Evolutionary conservation across 129 eudicot species (phyloP), one percentile per base, ranked within the genome.

Genomic region (Centaurea solstitialis): DNA sequence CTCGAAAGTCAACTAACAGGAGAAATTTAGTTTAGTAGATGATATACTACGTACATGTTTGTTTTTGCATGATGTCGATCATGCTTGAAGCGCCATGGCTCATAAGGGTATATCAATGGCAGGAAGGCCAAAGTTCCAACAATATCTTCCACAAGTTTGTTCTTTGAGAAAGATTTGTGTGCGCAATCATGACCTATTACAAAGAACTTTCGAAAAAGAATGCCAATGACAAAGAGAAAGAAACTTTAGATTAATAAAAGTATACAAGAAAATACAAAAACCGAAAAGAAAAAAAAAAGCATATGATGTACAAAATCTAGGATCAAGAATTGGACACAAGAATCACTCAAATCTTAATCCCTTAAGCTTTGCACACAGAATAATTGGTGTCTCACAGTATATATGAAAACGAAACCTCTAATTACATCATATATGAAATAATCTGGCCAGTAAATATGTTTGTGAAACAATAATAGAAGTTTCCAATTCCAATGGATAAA

Each of bases 181-280:
- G 98, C 99, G 83, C 99, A 95, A 82, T 95, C 99, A 82, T 95
- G 99, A 65, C 99, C 97, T 90, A 92, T 95, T 45, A 95, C 93
- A 84, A 95, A 95, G 89, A 95, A 95, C 99, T 95, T 87, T 83
- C 86, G 79, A 77, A 33, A 78, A 70, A 68, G 79, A 70, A 68
- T 20, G 78, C 72, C 41, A 75, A 61, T 30, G 71, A 26, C 74
- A 78, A 82, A 73, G 38, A 41, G 67, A 68, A 41, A 35, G 45
- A 68, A 53, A 70, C 28, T 24, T 77, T 28, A 62, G 78, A 71
- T 71, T 7, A 43, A 62, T 43, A 40, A 6, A 70, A 37, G 10
- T 33, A 76, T 35, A 69, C 8, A 4, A 75, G 20, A 15, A 76
- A 82, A 70, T 69, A 73, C 45, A 67, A 21, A 71, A n/a, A 21